Conservation (phyloP, 1,284 basidiomycete species). For the Malassezia equina region DNA sequence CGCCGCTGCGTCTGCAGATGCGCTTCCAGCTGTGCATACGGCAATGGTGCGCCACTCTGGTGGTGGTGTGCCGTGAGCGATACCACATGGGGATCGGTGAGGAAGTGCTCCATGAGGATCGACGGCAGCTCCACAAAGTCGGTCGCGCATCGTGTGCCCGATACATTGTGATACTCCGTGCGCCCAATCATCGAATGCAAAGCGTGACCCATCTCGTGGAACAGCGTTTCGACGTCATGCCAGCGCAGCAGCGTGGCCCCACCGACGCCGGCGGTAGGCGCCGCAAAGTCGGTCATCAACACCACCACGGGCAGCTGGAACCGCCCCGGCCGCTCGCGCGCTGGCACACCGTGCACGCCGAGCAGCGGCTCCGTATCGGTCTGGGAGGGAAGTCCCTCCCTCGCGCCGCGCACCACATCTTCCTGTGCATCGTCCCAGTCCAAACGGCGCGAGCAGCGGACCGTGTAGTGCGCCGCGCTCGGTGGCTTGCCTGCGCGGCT, state of each 20-base stretch:
- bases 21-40: constrained; percentile 55
- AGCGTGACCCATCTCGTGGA: constrained; percentile 98
- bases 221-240: constrained; percentile 88
- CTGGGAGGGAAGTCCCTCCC: not conserved
- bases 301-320: constrained; percentile 88
- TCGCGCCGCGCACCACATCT: constrained; percentile 51
- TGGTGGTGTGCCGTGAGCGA: constrained; percentile 62
- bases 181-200: constrained; percentile 98
- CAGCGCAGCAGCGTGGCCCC: constrained; percentile 66
- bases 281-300: constrained; percentile 75
- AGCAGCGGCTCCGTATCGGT: constrained; percentile 20
- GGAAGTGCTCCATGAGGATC: constrained; percentile 94
- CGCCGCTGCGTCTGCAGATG: constrained; percentile 23
- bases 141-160: constrained; percentile 94
- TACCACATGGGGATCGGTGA: constrained; percentile 71
- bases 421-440: constrained; percentile 73
- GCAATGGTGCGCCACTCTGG: constrained; percentile 60
- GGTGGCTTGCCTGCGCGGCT: constrained; percentile 71
- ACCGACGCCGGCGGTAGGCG: constrained; percentile 57
- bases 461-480: constrained; percentile 93
- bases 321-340: constrained; percentile 49
- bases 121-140: constrained; percentile 97
- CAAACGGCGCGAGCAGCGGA: constrained; percentile 79
- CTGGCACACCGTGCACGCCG: constrained; percentile 45
- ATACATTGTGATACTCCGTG: constrained; percentile 94